These are phyloP conservation scores for Sclerospora graminicola DNA, from an alignment of 352 stramenopile genomes.

Conservation along the genomic window DNA sequence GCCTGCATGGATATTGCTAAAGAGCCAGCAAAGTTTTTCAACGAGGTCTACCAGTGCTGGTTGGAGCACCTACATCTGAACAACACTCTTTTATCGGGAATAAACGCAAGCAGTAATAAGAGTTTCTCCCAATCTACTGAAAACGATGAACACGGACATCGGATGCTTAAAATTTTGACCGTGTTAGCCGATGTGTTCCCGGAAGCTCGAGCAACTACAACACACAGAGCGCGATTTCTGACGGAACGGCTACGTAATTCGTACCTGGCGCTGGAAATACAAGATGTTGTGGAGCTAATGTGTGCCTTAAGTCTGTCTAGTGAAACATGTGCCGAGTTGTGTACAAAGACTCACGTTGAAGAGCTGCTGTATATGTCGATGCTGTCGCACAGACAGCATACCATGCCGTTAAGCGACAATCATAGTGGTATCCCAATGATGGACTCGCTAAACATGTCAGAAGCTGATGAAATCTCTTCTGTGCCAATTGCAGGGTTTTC, in stretches of 20 bases:
- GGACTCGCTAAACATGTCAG: constrained; percentile 36
- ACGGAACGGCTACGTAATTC: constrained; percentile 41
- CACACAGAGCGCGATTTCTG: constrained; percentile 39
- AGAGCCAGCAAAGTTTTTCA: constrained; percentile 51
- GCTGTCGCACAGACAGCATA: constrained; percentile 35
- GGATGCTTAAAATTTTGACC: constrained; percentile 62
- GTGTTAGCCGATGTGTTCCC: constrained; percentile 53
- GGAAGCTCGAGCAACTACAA: constrained; percentile 31
- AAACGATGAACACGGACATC: constrained; percentile 38
- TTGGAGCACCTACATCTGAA: constrained; percentile 57
- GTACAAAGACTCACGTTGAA: constrained; percentile 40
- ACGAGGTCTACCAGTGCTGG: constrained; percentile 76
- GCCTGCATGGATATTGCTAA: constrained; percentile 61
- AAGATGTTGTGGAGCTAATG: constrained; percentile 58
- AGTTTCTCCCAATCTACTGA: constrained; percentile 13
- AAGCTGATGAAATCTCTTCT: constrained; percentile 32
- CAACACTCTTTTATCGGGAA: constrained; percentile 23
- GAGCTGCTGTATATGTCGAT: constrained; percentile 57
- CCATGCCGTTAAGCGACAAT: constrained; percentile 4
- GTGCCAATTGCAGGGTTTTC: constrained; percentile 62
- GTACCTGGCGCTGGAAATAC: constrained; percentile 38
- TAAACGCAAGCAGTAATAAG: constrained; percentile 25
- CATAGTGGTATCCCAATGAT: constrained; percentile 49
- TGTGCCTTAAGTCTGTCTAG: constrained; percentile 36
- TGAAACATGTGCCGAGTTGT: constrained; percentile 31